Base-by-base conservation (phyloP, 495 filamentous ascomycete genomes). In the Patellaria atrata region DNA sequence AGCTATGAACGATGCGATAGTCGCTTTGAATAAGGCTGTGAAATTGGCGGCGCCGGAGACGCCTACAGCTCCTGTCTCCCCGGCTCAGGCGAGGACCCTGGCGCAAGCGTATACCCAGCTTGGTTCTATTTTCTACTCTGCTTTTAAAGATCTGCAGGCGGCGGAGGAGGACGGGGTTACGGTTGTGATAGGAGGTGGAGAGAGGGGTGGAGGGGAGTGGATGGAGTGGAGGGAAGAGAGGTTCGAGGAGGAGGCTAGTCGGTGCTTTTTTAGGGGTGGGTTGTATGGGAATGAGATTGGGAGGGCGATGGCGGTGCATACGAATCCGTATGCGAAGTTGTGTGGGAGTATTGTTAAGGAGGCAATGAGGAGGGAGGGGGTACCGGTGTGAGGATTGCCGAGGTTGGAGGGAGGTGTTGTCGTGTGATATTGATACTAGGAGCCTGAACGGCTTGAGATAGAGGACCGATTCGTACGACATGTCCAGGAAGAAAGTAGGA, bases 341-440 rank as follows among this genome's bases (percentile, higher is more conserved):
- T 93, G 84, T 58, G 84, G 82, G 10, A 70, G 71, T 19, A 89
- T 93, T 61, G 82, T 93, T 8, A 75, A 72, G 55, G 78, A 87
- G 61, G 82, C 81, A 25, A 71, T 92, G 69, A 75, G 65, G 60
- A 80, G 76, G 60, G 84, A 93, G 58, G 35, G 41, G 25, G 33
- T n/a, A n/a, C n/a, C n/a, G n/a, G n/a, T n/a, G n/a, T n/a, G n/a
- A n/a, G n/a, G n/a, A n/a, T n/a, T n/a, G n/a, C n/a, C n/a, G n/a
- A n/a, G n/a, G n/a, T n/a, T n/a, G n/a, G n/a, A n/a, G n/a, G n/a
- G n/a, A n/a, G n/a, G n/a, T n/a, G n/a, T n/a, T n/a, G n/a, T n/a
- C n/a, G n/a, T n/a, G n/a, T n/a, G n/a, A n/a, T n/a, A n/a, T n/a
- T n/a, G n/a, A n/a, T n/a, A n/a, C n/a, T n/a, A n/a, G n/a, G n/a